Conservation (phyloP, 805 yeast species). For the Soucietia sequanensis region DNA sequence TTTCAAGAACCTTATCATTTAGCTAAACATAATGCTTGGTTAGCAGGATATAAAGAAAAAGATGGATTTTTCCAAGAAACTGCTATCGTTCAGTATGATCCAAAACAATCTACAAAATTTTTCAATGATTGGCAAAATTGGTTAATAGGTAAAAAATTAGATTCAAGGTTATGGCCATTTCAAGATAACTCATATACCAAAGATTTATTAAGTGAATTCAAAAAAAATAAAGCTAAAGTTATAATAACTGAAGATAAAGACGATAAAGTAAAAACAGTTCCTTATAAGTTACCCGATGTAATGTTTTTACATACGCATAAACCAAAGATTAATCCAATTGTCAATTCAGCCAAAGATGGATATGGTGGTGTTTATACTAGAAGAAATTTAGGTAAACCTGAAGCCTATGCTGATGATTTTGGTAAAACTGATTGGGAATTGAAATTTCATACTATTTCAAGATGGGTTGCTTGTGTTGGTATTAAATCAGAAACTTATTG, state of each 20-base stretch:
- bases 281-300: constrained; percentile 19
- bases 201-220: constrained; percentile 2
- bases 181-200: constrained; percentile 18
- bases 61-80: constrained; percentile 6
- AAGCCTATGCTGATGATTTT: constrained; percentile 12
- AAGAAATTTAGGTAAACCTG: constrained; percentile 24
- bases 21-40: constrained; percentile 8
- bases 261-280: not conserved
- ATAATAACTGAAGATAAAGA: not conserved
- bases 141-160: constrained; percentile 15
- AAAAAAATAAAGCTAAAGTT: not conserved
- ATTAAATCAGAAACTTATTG: constrained; percentile 18
- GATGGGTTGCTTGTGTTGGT: constrained; percentile 24
- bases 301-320: constrained; percentile 31
- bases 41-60: constrained; percentile 10
- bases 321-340: constrained; percentile 31
- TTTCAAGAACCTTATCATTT: constrained; percentile 26
- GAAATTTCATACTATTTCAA: constrained; percentile 18
- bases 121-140: constrained; percentile 15
- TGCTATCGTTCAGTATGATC: constrained; percentile 23
- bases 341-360: constrained; percentile 12
- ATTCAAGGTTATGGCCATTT: constrained; percentile 19
- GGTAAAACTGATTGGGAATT: constrained; percentile 23
- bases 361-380: constrained; percentile 16
- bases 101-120: constrained; percentile 12